Base-by-base conservation (phyloP, 805 yeast species). In the Debaryomyces tyrocola region DNA sequence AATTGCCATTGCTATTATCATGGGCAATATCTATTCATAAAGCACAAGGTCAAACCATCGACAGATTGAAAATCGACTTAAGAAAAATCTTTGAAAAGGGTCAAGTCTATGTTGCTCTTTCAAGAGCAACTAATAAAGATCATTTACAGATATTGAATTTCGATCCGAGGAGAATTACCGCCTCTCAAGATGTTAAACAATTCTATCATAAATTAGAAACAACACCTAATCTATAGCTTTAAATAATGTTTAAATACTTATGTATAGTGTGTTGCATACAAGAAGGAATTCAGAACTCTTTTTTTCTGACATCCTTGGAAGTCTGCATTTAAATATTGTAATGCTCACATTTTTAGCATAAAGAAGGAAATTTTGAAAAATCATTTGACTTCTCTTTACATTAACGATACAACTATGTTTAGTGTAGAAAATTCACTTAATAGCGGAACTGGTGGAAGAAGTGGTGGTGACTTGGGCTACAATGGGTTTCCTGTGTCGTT, bases 11-110 rank as follows among this genome's bases (percentile, higher is more conserved):
- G 27, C 70, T 85, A 46, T 66, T 87, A 33, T 83, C 94, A 20
- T 87, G 94, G 94, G 90, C 95, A 0, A 63, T 87, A 54, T 87
- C 94, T 0, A 87, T 87, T 42, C 96, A 87, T 59, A 87, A 87
- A 60, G 81, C 94, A 0, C 96, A 87, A 61, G 96, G 96, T 2
- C 95, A 87, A 66, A 86, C 96, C 0, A 74, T 87, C 38, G 82
- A 79, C 36, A 64, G 88, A 50, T 83, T 87, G 3, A 80, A 79
- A 51, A 89, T 87, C 10, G 91, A 87, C 57, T 63, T 87, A 40
- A 70, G 77, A 20, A 78, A 74, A 51, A 78, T 82, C 20, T 87
- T 87, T 55, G 95, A 87, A 61, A 85, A 81, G 45, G 96, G 96
- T 17, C 96, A 87, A 56, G 90, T 85, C 4, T 87, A 87, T 57